A percentile compares a stretch with the other conserved stretches of the same genome.
These are phyloP conservation scores for Lanmaoa pseudosensibilis DNA, from an alignment of 768 basidiomycete species.

Conservation along the genomic window DNA sequence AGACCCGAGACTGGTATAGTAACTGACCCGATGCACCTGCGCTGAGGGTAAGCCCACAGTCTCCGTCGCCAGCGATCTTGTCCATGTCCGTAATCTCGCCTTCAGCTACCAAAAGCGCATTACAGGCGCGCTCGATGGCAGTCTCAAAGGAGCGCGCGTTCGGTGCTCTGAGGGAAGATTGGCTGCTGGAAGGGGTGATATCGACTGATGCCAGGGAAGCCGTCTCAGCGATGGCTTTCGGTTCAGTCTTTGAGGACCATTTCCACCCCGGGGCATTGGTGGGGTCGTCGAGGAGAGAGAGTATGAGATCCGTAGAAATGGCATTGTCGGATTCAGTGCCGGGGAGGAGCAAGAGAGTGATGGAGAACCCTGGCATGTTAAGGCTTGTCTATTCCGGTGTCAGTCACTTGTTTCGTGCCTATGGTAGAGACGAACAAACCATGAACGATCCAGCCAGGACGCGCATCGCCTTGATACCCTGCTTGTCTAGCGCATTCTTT, in stretches of 20 bases:
- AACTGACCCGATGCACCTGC: slow-evolving; percentile 69
- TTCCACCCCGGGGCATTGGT: slow-evolving; percentile 82
- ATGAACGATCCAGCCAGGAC: slow-evolving; percentile 83
- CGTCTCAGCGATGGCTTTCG: slow-evolving; percentile 28
- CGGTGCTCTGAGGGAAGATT: slow-evolving; percentile 33
- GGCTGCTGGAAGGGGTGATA: slow-evolving; percentile 1
- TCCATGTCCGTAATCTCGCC: slow-evolving; percentile 92
- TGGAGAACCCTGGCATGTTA: slow-evolving; percentile 91
- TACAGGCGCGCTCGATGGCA: slow-evolving; percentile 58
- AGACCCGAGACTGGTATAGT: not conserved
- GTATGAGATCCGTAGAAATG: slow-evolving; percentile 43
- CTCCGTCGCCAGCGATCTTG: slow-evolving; percentile 89
- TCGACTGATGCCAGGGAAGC: slow-evolving; percentile 13
- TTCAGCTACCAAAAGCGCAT: slow-evolving; percentile 72
- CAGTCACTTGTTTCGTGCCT: not conserved
- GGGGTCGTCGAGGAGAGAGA: slow-evolving; percentile 69
- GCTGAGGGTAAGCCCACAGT: slow-evolving; percentile 67
- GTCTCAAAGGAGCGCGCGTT: slow-evolving; percentile 53
- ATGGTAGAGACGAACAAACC: slow-evolving; percentile 43
- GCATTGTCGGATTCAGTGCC: slow-evolving; percentile 37
- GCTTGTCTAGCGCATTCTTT: slow-evolving; percentile 51
- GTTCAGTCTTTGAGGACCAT: slow-evolving; percentile 57
- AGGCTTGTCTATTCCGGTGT: slow-evolving; percentile 63
- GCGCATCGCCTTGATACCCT: slow-evolving; percentile 57
- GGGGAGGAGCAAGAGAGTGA: slow-evolving; percentile 80